phyloP scores from a whole-genome alignment of 306 rosid genomes.

The Lupinus albus region DNA sequence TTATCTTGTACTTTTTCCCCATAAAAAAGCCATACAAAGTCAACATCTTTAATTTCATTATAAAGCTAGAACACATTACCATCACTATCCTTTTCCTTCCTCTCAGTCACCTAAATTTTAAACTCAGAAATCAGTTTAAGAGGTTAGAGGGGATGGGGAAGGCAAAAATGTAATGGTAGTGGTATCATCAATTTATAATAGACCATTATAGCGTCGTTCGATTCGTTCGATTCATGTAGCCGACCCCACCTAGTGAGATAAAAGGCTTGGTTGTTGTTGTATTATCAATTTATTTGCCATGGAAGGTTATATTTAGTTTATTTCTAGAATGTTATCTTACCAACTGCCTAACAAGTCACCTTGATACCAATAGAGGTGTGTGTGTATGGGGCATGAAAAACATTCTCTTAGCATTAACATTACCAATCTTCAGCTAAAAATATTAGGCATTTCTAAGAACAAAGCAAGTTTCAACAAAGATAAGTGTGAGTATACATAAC shows the following conservation, averaged over 20 bases:
- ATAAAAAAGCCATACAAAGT: background rate
- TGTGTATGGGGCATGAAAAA: background rate
- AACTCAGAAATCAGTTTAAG: background rate
- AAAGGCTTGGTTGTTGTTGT: too few species aligned
- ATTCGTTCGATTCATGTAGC: too few species aligned
- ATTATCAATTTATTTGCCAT: background rate
- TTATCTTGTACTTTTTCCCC: too few species aligned
- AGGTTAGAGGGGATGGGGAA: too few species aligned
- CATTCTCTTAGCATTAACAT: background rate
- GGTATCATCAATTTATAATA: background rate
- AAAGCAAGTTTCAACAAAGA: background rate
- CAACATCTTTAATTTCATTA: background rate
- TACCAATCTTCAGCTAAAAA: background rate
- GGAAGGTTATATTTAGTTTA: background rate
- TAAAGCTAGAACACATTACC: background rate
- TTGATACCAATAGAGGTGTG: background rate
- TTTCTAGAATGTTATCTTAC: background rate
- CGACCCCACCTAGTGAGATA: too few species aligned
- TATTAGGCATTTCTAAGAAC: background rate
- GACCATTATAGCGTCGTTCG: too few species aligned
- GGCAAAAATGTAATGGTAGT: too few species aligned
- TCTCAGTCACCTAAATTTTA: background rate
- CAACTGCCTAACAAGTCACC: background rate
- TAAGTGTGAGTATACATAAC: background rate
- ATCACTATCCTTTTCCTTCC: background rate